Conservation (phyloP, 345 rosid species). For the Boechera stricta region DNA sequence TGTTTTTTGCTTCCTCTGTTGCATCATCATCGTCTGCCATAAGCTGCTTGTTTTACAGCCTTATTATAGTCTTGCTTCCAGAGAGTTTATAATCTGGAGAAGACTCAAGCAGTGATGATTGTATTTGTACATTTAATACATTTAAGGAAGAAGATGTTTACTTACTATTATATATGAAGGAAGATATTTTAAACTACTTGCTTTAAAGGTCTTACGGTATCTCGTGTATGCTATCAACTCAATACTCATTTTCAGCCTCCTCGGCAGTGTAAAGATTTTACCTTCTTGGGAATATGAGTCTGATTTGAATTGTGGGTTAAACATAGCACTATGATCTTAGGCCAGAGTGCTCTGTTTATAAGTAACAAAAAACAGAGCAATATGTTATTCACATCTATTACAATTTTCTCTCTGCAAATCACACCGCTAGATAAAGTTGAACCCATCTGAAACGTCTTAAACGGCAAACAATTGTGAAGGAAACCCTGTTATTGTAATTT, state of each 20-base stretch:
- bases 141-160: constrained; percentile 21
- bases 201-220: not conserved
- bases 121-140: constrained; percentile 42
- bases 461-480: not conserved
- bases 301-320: not conserved
- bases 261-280: not conserved
- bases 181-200: not conserved
- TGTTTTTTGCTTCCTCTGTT: not conserved
- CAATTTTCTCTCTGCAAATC: not conserved
- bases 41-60: constrained; percentile 32
- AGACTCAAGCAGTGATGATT: constrained; percentile 38
- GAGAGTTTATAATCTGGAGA: constrained; percentile 44
- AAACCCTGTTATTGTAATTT: too few relatives aligned
- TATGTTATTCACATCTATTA: not conserved
- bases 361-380: constrained; percentile 5
- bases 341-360: constrained; percentile 15
- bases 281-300: not conserved
- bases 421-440: not conserved
- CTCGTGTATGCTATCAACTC: not conserved
- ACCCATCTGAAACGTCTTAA: too few relatives aligned
- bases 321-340: not conserved
- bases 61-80: constrained; percentile 35
- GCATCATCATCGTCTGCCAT: constrained; percentile 37
- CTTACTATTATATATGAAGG: constrained; percentile 9
- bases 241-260: not conserved